Evolutionary conservation across 1,139 yeast species (phyloP).

Genomic region (Yamadazyma songkhlaensis): DNA sequence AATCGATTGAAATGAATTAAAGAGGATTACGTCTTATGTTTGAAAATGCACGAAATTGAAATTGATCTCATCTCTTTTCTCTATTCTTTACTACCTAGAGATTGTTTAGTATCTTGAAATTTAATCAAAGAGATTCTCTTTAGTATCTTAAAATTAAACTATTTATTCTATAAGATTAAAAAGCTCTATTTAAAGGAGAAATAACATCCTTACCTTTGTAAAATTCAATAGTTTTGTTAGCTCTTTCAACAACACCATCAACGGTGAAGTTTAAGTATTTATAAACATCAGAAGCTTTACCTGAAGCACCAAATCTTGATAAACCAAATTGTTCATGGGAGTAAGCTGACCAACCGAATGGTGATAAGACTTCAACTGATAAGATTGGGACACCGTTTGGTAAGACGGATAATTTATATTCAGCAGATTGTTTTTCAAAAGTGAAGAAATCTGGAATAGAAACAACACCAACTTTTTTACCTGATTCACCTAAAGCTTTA

Average conservation of each 20-base stretch:
- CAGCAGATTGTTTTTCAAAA: conserved; percentile 78
- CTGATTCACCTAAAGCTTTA: conserved; percentile 61
- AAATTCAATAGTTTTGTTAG: conserved; percentile 72
- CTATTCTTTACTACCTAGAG: no score
- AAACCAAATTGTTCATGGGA: conserved; percentile 97
- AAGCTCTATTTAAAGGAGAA: conserved; percentile 83
- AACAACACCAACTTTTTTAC: conserved; percentile 62
- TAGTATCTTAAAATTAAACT: not conserved
- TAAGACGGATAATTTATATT: conserved; percentile 79
- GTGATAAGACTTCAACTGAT: conserved; percentile 92
- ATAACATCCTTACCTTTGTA: conserved; percentile 72
- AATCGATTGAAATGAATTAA: not conserved
- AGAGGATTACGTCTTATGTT: conserved; percentile 1
- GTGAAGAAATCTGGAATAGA: conserved; percentile 93
- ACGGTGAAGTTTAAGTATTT: conserved; percentile 87
- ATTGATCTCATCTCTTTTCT: no score
- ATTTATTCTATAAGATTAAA: conserved; percentile 19
- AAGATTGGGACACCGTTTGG: conserved; percentile 94
- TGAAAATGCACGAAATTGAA: not conserved
- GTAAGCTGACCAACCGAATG: conserved; percentile 93
- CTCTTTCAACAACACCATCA: conserved; percentile 90
- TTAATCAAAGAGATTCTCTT: no score
- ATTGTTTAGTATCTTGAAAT: no score
- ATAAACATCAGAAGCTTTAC: conserved; percentile 83
- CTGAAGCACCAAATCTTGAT: conserved; percentile 97